Evolutionary conservation across 768 basidiomycete genomes (phyloP).

Genomic region (Podaxis sp.): DNA sequence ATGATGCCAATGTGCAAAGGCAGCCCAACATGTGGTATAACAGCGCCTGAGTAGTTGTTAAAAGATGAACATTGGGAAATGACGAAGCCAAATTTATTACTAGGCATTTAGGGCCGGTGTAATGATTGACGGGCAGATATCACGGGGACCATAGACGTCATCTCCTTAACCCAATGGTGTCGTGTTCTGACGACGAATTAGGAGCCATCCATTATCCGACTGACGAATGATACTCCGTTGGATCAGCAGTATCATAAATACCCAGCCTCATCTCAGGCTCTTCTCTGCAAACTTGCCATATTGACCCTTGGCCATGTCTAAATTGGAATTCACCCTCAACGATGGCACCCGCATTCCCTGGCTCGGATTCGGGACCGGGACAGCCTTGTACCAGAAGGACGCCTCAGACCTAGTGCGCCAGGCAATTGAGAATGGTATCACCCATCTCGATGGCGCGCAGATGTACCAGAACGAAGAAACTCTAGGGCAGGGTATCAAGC

Average conservation of each 20-base stretch:
- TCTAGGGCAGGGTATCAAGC: constrained; percentile 41
- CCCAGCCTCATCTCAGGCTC: no score
- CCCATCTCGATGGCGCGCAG: constrained; percentile 66
- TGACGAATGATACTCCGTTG: no score
- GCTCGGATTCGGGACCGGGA: constrained; percentile 64
- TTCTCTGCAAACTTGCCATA: no score
- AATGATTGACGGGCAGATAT: neutral
- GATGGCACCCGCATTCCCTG: constrained; percentile 53
- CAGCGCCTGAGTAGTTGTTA: constrained; percentile 60
- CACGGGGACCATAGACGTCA: neutral
- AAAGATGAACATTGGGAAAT: constrained; percentile 45
- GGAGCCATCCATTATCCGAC: no score
- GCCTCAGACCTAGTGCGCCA: constrained; percentile 34
- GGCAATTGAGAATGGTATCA: constrained; percentile 57
- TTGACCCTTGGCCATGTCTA: constrained; percentile 23
- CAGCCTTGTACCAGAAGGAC: constrained; percentile 46
- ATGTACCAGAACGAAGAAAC: constrained; percentile 54
- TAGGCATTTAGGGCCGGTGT: constrained; percentile 45
- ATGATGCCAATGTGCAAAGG: constrained; percentile 35
- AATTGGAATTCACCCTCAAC: constrained; percentile 44
- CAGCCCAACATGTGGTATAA: constrained; percentile 57
- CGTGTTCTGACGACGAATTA: neutral
- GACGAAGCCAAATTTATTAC: constrained; percentile 14
- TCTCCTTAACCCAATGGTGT: neutral
- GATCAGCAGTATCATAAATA: no score